A percentile compares a stretch with the other conserved stretches of the same genome.
Evolutionary conservation across 1,284 basidiomycete species (phyloP).

Genomic region (Sporisorium sorghi): DNA sequence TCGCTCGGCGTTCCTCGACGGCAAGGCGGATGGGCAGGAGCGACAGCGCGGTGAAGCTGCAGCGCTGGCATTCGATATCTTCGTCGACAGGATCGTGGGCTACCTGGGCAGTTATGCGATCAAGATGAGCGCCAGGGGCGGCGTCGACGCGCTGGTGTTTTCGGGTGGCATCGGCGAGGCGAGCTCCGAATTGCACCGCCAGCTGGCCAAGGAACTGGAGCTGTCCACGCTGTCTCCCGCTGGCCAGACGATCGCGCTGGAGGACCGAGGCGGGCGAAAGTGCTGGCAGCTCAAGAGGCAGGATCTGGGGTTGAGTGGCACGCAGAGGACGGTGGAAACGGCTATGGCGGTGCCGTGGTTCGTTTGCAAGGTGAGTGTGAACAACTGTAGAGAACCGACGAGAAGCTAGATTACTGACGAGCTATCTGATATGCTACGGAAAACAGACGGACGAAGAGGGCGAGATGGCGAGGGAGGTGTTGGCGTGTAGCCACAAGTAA

Average conservation of each 20-base stretch:
- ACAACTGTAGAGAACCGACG: too few species aligned
- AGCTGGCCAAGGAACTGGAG: neutral
- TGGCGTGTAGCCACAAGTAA: too few species aligned
- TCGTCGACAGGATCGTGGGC: constrained; percentile 42
- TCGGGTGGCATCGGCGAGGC: neutral
- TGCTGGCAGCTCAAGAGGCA: neutral
- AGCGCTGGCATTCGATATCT: constrained; percentile 39
- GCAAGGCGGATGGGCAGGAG: neutral
- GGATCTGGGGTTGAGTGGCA: neutral
- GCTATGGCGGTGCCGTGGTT: neutral
- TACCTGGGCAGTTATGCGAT: constrained; percentile 31
- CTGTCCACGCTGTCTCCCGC: neutral
- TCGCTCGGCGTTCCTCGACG: neutral
- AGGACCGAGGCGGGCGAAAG: neutral
- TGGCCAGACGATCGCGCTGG: neutral
- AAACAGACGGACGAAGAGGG: too few species aligned
- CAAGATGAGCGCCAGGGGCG: constrained; percentile 30
- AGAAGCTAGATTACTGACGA: too few species aligned
- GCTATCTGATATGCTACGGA: too few species aligned
- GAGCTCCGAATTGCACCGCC: neutral
- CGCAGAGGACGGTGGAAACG: neutral
- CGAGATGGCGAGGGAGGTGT: too few species aligned
- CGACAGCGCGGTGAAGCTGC: too few species aligned
- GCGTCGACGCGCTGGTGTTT: constrained; percentile 40
- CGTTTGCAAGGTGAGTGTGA: constrained; percentile 23